Base-by-base conservation (phyloP, 2,329 filamentous ascomycete species). In the Dactylellina sp. region DNA sequence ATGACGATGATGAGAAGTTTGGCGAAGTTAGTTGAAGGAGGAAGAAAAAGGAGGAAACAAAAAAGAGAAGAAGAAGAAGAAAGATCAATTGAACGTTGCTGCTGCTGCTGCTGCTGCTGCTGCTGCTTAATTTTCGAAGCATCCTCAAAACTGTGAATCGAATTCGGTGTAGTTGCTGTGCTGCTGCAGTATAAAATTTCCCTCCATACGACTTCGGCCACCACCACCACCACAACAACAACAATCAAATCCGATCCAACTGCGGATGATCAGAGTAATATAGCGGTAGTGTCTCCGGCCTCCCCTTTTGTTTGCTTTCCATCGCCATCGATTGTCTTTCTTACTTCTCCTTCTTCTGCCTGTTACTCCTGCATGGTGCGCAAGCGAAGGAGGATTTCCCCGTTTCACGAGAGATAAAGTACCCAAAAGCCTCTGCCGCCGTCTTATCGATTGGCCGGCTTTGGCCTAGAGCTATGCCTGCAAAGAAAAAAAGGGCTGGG, bases 391-490 rank as follows among this genome's bases (percentile, higher is more conserved):
- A 50, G 46, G 24, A 14, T 14, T 7, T 50, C 46, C 46, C 9
- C 46, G 44, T 47, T 47, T 47, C 44, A 47, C 44, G 44, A 47
- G 9, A 47, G 44, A 42, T 32, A 42, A 46, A 22, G 12, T 46
- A 22, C 42, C 14, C 16, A 3, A 46, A 22, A 9, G n/a, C 42
- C 42, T 20, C 16, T 50, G 22, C 11, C 18, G 22, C 18, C 28
- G 22, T 53, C 49, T 53, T 53, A 53, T 53, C 49, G 49, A 53
- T 53, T 53, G 49, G 49, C 49, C 49, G 49, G 25, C 49, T 53
- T 53, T 35, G 49, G 49, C 49, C 12, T 53, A 53, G 49, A 50
- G 20, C n/a, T 32, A 4, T 32, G 28, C 9, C 9, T 32, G 9
- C n/a, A n/a, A n/a, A n/a, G n/a, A 32, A 32, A 9, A 32, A 32